Conservation (phyloP, 2,329 filamentous ascomycete species). For the Pseudogymnoascus sp. region DNA sequence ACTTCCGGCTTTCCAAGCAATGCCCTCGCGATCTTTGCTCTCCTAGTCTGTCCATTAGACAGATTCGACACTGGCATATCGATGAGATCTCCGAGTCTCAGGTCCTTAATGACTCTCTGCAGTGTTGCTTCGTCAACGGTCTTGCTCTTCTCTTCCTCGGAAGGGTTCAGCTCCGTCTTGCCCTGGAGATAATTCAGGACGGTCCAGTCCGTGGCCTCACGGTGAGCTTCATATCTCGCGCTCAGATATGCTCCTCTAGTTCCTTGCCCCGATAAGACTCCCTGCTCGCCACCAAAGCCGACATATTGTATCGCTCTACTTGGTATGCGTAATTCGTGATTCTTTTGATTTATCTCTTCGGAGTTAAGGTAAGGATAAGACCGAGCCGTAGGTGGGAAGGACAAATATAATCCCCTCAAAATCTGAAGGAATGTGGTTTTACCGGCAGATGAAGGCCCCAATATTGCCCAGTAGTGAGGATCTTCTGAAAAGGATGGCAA, state of each 20-base stretch:
- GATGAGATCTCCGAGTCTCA: conserved; percentile 62
- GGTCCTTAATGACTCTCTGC: conserved; percentile 56
- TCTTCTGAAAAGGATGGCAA: conserved; percentile 49
- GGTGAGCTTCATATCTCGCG: conserved; percentile 79
- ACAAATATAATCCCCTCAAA: conserved; percentile 67
- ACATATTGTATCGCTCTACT: conserved; percentile 75
- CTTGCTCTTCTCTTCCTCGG: conserved; percentile 46
- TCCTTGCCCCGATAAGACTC: conserved; percentile 45
- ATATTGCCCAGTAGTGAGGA: conserved; percentile 68
- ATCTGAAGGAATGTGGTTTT: conserved; percentile 79
- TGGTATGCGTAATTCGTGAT: conserved; percentile 47
- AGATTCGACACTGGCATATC: conserved; percentile 80
- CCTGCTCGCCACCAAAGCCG: conserved; percentile 73
- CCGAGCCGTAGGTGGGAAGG: conserved; percentile 65
- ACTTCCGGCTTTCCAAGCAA: conserved; percentile 72
- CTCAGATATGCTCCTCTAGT: conserved; percentile 74
- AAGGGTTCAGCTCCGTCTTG: conserved; percentile 74
- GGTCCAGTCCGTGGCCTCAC: conserved; percentile 82
- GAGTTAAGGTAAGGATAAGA: conserved; percentile 71
- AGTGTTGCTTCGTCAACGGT: conserved; percentile 45
- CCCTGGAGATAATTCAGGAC: conserved; percentile 73
- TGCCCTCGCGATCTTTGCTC: conserved; percentile 82
- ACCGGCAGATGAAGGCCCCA: conserved; percentile 70
- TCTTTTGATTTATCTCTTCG: conserved; percentile 39
- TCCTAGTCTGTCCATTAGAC: conserved; percentile 85